These are phyloP conservation scores for Zygotorulaspora sp. DNA, from an alignment of 805 yeast genomes.

Conservation along the genomic window DNA sequence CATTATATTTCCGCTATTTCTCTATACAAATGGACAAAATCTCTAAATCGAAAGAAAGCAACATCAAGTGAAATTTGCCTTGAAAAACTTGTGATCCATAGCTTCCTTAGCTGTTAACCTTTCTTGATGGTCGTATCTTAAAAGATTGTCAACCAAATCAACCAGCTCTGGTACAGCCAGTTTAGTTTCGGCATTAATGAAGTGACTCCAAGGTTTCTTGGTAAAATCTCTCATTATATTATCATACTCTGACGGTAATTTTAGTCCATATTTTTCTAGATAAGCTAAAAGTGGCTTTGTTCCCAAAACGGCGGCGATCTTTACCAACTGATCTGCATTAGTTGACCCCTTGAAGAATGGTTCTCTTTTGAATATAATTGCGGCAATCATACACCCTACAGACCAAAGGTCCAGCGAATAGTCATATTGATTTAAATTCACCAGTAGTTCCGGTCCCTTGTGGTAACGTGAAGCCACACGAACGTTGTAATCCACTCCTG, in stretches of 20 bases:
- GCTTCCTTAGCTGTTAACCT: constrained; percentile 88
- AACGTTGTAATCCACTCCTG: constrained; percentile 84
- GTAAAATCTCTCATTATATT: constrained; percentile 61
- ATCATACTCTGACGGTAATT: constrained; percentile 73
- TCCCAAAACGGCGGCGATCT: constrained; percentile 83
- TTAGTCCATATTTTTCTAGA: constrained; percentile 62
- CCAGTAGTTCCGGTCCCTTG: constrained; percentile 87
- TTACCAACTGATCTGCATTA: constrained; percentile 86
- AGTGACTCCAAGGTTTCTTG: constrained; percentile 63
- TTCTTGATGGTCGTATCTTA: constrained; percentile 82
- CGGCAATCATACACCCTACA: constrained; percentile 85
- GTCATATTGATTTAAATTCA: constrained; percentile 78
- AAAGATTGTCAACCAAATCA: constrained; percentile 66
- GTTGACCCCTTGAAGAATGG: constrained; percentile 92
- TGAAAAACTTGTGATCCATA: constrained; percentile 69
- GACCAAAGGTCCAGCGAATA: constrained; percentile 90
- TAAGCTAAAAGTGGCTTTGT: constrained; percentile 69
- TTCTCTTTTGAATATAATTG: constrained; percentile 81
- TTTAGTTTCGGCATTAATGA: constrained; percentile 51
- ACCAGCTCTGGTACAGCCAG: constrained; percentile 52
- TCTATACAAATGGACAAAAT: constrained; percentile 1
- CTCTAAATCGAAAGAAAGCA: constrained; percentile 3
- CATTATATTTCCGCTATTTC: not conserved
- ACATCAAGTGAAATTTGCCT: constrained; percentile 21
- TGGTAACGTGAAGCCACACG: constrained; percentile 89